Evolutionary conservation across 2,329 filamentous ascomycete species (phyloP).

Genomic region (Colletotrichum sp.): DNA sequence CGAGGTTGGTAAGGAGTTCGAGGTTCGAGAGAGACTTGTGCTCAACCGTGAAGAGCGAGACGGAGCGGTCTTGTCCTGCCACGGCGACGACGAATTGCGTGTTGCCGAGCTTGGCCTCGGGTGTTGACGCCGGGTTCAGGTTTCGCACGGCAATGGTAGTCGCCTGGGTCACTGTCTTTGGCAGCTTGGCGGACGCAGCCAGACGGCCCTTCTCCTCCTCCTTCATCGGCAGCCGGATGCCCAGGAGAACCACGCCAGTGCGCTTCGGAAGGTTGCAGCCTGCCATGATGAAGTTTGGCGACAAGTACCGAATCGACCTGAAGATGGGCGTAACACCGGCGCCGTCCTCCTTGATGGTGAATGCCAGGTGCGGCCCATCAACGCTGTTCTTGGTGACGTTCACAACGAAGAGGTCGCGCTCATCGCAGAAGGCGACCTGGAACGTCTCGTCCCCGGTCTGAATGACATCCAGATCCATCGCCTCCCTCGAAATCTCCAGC

Average conservation of each 20-base stretch:
- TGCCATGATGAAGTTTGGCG: constrained; percentile 61
- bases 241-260: constrained; percentile 61
- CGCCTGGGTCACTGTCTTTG: constrained; percentile 73
- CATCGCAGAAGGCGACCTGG: constrained; percentile 79
- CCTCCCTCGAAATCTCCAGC: constrained; percentile 59
- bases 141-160: constrained; percentile 79
- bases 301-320: constrained; percentile 64
- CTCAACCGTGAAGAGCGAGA: constrained; percentile 79
- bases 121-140: constrained; percentile 61
- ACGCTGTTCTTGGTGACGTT: constrained; percentile 48
- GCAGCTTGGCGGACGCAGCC: constrained; percentile 61
- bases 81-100: constrained; percentile 83
- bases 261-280: constrained; percentile 64
- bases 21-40: constrained; percentile 56
- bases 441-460: constrained; percentile 68
- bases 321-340: constrained; percentile 53
- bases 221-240: constrained; percentile 54
- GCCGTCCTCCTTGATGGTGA: constrained; percentile 56
- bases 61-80: constrained; percentile 78
- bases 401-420: constrained; percentile 74
- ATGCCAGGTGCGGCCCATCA: constrained; percentile 58
- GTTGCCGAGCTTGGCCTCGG: constrained; percentile 58
- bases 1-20: constrained; percentile 56
- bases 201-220: constrained; percentile 47
- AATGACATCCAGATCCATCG: constrained; percentile 73